phyloP scores from a whole-genome alignment of 2,329 filamentous ascomycete species.

The Thermothelomyces thermophilus region DNA sequence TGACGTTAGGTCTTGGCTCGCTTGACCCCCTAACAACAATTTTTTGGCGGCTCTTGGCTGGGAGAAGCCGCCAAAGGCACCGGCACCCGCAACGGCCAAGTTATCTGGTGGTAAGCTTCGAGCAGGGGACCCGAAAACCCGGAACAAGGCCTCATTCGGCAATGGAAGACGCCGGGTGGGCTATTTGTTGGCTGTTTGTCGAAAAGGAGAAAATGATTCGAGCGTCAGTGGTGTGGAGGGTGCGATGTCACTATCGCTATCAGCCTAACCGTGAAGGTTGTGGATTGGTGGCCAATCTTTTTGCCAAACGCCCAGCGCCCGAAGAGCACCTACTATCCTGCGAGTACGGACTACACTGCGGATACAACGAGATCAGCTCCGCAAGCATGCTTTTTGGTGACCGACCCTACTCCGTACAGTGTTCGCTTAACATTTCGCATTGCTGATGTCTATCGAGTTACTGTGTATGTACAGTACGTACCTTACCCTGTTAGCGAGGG shows the following conservation, averaged over 20 bases:
- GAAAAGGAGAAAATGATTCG: not conserved
- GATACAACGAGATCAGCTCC: slow-evolving; percentile 3
- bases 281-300: not conserved
- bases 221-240: no score
- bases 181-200: not conserved
- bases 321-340: slow-evolving; percentile 4
- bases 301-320: slow-evolving; percentile 5
- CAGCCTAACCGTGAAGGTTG: not conserved
- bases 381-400: not conserved
- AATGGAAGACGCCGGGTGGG: not conserved
- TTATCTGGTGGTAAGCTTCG: no score
- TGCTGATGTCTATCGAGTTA: no score
- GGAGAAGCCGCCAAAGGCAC: slow-evolving; percentile 4
- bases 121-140: not conserved
- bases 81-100: not conserved
- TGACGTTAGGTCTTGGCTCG: slow-evolving; percentile 17
- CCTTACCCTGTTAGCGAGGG: no score
- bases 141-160: slow-evolving; percentile 2
- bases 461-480: no score
- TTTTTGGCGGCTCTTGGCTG: slow-evolving; percentile 8
- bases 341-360: no score
- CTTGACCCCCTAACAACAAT: slow-evolving; percentile 16
- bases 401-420: no score
- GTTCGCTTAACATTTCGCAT: no score
- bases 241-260: not conserved